Evolutionary conservation across 352 stramenopile species (phyloP), one percentile per base, ranked within the genome.

Genomic region (Pythium sp.): DNA sequence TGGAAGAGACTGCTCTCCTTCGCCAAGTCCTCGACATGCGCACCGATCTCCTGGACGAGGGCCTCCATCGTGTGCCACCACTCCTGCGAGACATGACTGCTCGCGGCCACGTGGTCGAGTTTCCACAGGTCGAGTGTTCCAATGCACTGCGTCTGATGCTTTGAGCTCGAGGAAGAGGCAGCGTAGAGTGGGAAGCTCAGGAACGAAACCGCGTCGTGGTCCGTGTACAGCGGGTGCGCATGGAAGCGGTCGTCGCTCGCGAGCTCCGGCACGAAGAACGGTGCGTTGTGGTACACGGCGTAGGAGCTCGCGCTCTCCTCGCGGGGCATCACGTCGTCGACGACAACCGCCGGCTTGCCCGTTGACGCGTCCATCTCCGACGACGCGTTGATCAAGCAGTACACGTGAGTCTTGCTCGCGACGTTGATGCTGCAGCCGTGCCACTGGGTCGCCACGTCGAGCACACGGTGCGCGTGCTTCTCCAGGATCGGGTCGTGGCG

Each of bases 111-210:
- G 30, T 73, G 72, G 26, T 87, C 79, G 1, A 84, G 65, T 24
- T 83, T 86, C 81, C 80, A 93, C 32, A 93, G 47, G 60, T 93
- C 85, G 6, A 93, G 68, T 32, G 85, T 93, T 12, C 78, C 85
- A n/a, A 93, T 82, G 65, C 79, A 85, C 46, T 80, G 59, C 24
- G 43, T 70, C 6, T 75, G 64, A 24, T 73, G 57, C 18, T 43
- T 41, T 0, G 38, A 59, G 51, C 28, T 8, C 1, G 49, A 68
- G 6, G 60, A 69, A 18, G 70, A 69, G 0, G 77, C 74, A 4
- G 80, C 77, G 62, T 87, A 90, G 54, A 94, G 77, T 0, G 87
- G 87, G 49, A 94, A 77, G 54, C 82, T 92, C n/a, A 93, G 62
- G 58, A 91, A 77, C 24, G 81, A 89, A 32, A 84, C 70, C 12